A percentile compares a stretch with the other conserved stretches of the same genome.
These are phyloP conservation scores for Pichia nakasei DNA, from an alignment of 805 yeast species.

Conservation along the genomic window DNA sequence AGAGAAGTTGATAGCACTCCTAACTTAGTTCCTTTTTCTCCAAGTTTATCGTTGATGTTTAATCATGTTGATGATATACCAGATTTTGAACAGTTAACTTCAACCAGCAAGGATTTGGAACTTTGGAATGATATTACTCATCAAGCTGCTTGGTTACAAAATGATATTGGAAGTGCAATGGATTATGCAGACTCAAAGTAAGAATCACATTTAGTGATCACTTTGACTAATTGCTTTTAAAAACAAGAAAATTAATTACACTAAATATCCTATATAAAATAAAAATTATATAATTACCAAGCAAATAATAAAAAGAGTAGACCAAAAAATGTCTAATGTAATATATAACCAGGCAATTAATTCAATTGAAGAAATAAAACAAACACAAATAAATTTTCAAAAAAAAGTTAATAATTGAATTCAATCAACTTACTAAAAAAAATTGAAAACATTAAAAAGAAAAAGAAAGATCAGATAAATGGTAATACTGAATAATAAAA, in stretches of 20 bases:
- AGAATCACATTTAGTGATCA: too few species aligned
- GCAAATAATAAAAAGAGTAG: conserved; percentile 3
- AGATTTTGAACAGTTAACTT: conserved; percentile 27
- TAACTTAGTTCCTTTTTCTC: conserved; percentile 16
- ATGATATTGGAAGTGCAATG: conserved; percentile 35
- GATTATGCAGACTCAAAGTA: not conserved
- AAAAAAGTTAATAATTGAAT: not conserved
- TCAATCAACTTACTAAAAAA: not conserved
- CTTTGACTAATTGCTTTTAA: not conserved
- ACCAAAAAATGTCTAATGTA: not conserved
- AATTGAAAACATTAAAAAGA: not conserved
- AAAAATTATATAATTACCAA: not conserved
- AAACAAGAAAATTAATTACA: conserved; percentile 7
- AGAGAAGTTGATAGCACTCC: conserved; percentile 1
- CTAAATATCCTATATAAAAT: conserved; percentile 5
- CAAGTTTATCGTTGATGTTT: conserved; percentile 23
- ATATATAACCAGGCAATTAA: not conserved
- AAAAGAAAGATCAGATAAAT: conserved; percentile 5
- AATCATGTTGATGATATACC: conserved; percentile 28
- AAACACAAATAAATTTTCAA: not conserved
- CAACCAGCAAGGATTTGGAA: conserved; percentile 37
- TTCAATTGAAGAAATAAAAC: not conserved
- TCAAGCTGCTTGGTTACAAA: conserved; percentile 66
- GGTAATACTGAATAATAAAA: not conserved
- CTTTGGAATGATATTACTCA: conserved; percentile 72